Base-by-base conservation (phyloP, 345 rosid genomes). In the Linum trigynum region DNA sequence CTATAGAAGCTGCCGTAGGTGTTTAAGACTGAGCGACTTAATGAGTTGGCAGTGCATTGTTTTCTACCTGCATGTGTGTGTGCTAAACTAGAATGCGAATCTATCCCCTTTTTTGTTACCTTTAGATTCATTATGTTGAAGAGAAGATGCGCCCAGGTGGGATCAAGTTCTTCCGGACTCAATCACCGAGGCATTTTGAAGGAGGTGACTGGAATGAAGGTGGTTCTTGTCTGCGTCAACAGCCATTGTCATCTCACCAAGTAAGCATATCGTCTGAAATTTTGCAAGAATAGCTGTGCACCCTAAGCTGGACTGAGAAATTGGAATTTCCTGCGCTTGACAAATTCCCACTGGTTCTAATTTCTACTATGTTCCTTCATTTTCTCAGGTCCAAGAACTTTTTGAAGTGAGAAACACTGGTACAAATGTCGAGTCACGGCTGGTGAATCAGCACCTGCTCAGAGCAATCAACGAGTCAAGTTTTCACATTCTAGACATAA, bases 141-240 rank as follows among this genome's bases (percentile, higher is more conserved):
- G 81, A 76, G 70, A 79, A 71, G 61, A 75, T 76, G 71, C 80
- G 65, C 63, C 77, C 75, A 0, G 79, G 80, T 15, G 75, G 82
- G 2, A 78, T 88, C 55, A 82, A 77, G 61, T 69, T 88, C 78
- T 90, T 90, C 65, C 79, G 92, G 38, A 81, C 96, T 5, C 95
- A 86, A 75, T 90, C 97, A 51, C 96, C 99, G 0, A 79, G 99
- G 72, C 99, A 92, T 80, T 92, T 92, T 75, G 99, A 94, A 81
- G 92, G 99, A 70, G 99, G 99, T 72, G 95, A 94, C 50, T 94
- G 99, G 97, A 78, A 88, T 83, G 90, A 88, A 71, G 97, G 97
- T 62, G 97, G 99, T 78, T 86, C 90, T 72, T 94, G 99, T 71
- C 76, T 75, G 17, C 85, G 80, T 7, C 64, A 41, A 10, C 72